phyloP scores from a whole-genome alignment of 306 rosid species.

The Casuarina equisetifolia region DNA sequence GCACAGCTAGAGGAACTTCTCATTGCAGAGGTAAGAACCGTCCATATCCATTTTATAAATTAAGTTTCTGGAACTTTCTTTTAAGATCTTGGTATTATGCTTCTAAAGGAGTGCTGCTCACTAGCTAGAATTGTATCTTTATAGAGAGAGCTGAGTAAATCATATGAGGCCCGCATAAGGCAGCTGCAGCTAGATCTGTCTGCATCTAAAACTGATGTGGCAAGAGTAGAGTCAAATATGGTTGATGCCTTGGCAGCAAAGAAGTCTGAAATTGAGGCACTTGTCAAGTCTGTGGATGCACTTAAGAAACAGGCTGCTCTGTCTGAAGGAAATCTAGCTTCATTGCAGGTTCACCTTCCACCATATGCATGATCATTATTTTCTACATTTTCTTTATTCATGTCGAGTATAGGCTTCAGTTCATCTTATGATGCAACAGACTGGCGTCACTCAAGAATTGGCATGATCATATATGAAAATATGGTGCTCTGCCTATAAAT shows the following conservation, averaged over 20 bases:
- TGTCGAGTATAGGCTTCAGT: background rate
- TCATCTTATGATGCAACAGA: conserved; percentile 1
- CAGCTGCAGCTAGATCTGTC: conserved; percentile 75
- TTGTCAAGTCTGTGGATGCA: conserved; percentile 74
- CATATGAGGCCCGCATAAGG: conserved; percentile 81
- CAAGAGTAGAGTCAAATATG: conserved; percentile 86
- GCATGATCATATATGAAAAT: background rate
- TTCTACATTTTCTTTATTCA: conserved; percentile 5
- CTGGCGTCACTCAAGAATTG: conserved; percentile 16
- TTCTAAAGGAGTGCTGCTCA: background rate
- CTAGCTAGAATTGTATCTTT: conserved; percentile 26
- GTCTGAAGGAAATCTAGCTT: conserved; percentile 91
- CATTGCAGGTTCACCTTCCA: conserved; percentile 69
- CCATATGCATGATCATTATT: conserved; percentile 13
- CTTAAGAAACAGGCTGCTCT: conserved; percentile 84
- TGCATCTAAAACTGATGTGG: conserved; percentile 70
- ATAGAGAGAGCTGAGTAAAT: conserved; percentile 94
- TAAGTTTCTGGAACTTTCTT: background rate
- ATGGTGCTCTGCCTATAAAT: background rate
- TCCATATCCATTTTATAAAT: conserved; percentile 27
- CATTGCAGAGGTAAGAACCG: conserved; percentile 68
- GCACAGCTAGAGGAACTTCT: conserved; percentile 99
- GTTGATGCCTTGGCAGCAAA: conserved; percentile 90
- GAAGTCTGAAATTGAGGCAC: conserved; percentile 89
- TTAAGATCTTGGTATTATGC: background rate